Conservation (phyloP, 164 flowering plant species). For the Litsea cubeba region DNA sequence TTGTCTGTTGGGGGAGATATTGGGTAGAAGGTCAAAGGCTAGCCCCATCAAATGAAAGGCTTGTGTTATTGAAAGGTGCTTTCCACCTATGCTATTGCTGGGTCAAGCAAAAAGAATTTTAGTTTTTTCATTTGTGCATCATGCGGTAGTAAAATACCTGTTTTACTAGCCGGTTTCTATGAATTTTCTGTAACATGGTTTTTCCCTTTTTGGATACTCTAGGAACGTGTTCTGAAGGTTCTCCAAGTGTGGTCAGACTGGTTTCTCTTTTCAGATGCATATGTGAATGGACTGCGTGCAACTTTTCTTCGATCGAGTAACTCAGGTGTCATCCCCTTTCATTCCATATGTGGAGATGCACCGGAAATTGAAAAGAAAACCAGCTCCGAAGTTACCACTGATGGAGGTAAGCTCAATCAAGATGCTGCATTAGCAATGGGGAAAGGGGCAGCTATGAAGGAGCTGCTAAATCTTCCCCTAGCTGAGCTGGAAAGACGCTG, state of each 20-base stretch:
- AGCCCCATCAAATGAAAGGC: background rate
- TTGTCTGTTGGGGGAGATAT: background rate
- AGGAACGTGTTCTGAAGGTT: constrained; percentile 97
- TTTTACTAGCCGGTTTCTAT: background rate
- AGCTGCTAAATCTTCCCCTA: constrained; percentile 74
- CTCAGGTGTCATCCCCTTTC: constrained; percentile 84
- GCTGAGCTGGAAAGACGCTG: constrained; percentile 95
- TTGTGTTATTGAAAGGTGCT: background rate
- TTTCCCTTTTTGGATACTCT: constrained; percentile 10
- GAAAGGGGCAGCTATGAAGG: constrained; percentile 83
- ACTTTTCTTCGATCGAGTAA: constrained; percentile 87
- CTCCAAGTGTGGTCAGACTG: constrained; percentile 99
- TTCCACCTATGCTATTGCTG: background rate
- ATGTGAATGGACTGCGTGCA: constrained; percentile 91
- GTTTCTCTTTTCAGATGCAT: constrained; percentile 99
- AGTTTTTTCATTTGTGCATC: background rate
- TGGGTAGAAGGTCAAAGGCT: no score
- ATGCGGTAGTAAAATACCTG: background rate
- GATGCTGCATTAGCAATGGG: constrained; percentile 97
- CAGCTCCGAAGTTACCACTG: constrained; percentile 39
- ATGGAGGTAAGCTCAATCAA: constrained; percentile 50
- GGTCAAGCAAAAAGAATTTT: background rate
- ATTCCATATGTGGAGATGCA: constrained; percentile 90
- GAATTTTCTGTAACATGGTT: background rate
- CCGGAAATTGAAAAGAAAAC: constrained; percentile 68